Conservation (phyloP, 2,329 filamentous ascomycete genomes). For the Gliomastix tumulicola region DNA sequence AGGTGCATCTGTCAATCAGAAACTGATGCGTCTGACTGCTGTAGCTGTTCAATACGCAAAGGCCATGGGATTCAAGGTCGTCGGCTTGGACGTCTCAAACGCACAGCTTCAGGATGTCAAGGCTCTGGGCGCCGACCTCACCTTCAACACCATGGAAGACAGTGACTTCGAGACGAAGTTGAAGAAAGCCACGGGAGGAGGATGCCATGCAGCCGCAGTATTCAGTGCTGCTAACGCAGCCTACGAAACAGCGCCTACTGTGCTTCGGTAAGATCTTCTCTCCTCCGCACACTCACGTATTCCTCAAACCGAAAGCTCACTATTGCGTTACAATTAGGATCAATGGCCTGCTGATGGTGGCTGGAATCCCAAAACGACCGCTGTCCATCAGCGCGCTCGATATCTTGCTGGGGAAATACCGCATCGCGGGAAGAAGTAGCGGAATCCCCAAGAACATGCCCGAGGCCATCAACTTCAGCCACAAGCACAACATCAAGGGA, state of each 20-base stretch:
- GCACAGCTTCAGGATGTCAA: constrained; percentile 8
- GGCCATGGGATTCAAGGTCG: constrained; percentile 13
- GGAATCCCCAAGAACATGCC: constrained; percentile 4
- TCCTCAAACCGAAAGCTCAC: no score
- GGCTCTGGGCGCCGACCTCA: constrained; percentile 1
- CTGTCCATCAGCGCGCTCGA: constrained; percentile 3
- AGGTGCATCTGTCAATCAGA: no score
- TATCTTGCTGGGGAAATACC: constrained; percentile 4
- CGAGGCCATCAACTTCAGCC: constrained; percentile 6
- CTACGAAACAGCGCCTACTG: constrained; percentile 4
- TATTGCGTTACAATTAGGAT: no score
- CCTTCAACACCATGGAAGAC: constrained; percentile 1
- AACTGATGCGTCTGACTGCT: no score
- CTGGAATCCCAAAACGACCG: constrained; percentile 4
- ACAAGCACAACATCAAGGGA: constrained; percentile 5
- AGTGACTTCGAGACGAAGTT: not conserved
- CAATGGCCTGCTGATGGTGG: constrained; percentile 4
- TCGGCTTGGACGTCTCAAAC: constrained; percentile 13
- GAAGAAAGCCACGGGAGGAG: constrained; percentile 1
- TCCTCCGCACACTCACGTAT: no score
- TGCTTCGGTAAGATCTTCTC: constrained; percentile 2
- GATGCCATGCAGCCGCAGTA: constrained; percentile 4
- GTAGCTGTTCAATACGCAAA: constrained; percentile 14
- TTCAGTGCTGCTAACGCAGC: constrained; percentile 5
- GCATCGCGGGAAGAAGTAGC: constrained; percentile 4